phyloP scores from a whole-genome alignment of 1,139 yeast species.

The Scheffersomyces cryptocercus region DNA sequence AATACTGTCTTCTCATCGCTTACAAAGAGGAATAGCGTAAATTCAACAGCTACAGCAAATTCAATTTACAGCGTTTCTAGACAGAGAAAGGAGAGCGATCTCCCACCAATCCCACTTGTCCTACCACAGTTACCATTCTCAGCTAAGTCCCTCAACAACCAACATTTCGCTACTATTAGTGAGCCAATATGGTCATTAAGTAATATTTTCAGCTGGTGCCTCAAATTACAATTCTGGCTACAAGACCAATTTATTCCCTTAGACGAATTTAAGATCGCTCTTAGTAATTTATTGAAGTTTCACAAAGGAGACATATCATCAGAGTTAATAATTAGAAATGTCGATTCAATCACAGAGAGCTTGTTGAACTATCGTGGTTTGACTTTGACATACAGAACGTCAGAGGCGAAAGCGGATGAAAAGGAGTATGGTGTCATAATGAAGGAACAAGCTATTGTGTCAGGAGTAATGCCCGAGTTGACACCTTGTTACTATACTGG shows the following conservation, averaged over 20 bases:
- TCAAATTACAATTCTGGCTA: constrained; percentile 50
- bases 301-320: constrained; percentile 53
- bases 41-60: neutral
- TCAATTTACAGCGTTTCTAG: neutral
- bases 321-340: constrained; percentile 57
- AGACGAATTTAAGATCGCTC: constrained; percentile 52
- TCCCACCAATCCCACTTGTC: constrained; percentile 56
- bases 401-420: constrained; percentile 14
- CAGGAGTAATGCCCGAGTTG: constrained; percentile 41
- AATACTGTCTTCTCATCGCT: neutral
- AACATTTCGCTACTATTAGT: constrained; percentile 44
- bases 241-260: constrained; percentile 52
- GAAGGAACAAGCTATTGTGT: constrained; percentile 21
- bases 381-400: constrained; percentile 2
- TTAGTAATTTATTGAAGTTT: constrained; percentile 52
- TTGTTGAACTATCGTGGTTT: constrained; percentile 51
- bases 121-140: constrained; percentile 61
- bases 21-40: neutral
- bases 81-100: constrained; percentile 18
- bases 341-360: constrained; percentile 52
- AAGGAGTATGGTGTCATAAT: constrained; percentile 25
- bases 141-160: constrained; percentile 48
- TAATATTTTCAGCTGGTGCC: constrained; percentile 51
- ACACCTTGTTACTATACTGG: constrained; percentile 39
- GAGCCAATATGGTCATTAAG: constrained; percentile 38